These are phyloP conservation scores for Balansia obtecta DNA, from an alignment of 2,329 filamentous ascomycete species.

Conservation along the genomic window DNA sequence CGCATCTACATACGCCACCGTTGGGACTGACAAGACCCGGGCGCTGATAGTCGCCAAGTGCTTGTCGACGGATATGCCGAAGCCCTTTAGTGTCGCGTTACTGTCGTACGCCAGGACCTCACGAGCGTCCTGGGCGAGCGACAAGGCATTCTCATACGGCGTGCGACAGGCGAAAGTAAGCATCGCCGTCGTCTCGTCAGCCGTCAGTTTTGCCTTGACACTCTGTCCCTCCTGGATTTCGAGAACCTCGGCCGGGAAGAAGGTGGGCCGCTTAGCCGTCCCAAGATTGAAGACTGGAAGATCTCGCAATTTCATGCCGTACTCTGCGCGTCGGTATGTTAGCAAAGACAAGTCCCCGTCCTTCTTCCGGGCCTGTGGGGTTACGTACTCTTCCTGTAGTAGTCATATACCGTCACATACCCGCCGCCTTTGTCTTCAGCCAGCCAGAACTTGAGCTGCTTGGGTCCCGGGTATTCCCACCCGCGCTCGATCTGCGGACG, in stretches of 20 bases:
- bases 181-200: slow-evolving; percentile 54
- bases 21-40: slow-evolving; percentile 51
- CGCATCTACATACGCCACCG: slow-evolving; percentile 40
- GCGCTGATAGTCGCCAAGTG: slow-evolving; percentile 59
- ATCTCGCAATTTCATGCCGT: slow-evolving; percentile 20
- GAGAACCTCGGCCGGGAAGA: slow-evolving; percentile 56
- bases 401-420: slow-evolving; percentile 29
- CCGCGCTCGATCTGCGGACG: slow-evolving; percentile 12
- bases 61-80: slow-evolving; percentile 50
- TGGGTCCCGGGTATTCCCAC: slow-evolving; percentile 20
- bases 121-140: slow-evolving; percentile 47
- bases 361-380: too few species aligned
- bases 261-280: slow-evolving; percentile 40
- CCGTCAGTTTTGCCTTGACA: slow-evolving; percentile 44
- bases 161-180: slow-evolving; percentile 57
- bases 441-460: slow-evolving; percentile 20
- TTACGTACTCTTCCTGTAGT: slow-evolving; percentile 28
- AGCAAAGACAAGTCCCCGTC: too few species aligned
- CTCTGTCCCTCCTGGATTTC: slow-evolving; percentile 52
- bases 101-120: slow-evolving; percentile 44
- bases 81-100: slow-evolving; percentile 33
- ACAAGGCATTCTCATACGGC: slow-evolving; percentile 53
- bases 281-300: slow-evolving; percentile 58
- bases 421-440: slow-evolving; percentile 13
- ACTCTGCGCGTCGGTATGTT: slow-evolving; percentile 18